phyloP scores from a whole-genome alignment of 495 filamentous ascomycete species.

The Podospora australis region DNA sequence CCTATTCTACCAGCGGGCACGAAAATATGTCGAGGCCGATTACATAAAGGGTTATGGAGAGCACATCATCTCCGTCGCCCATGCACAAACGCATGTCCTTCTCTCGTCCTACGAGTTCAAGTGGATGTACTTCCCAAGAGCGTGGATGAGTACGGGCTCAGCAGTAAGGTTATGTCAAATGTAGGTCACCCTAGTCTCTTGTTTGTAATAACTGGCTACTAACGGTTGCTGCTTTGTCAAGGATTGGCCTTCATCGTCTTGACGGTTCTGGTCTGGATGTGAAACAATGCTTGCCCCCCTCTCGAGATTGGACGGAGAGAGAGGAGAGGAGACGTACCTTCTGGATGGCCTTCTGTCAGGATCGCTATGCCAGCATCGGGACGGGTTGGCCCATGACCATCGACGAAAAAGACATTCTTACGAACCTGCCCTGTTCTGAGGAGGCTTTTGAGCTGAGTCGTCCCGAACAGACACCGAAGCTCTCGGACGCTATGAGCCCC shows the following conservation, averaged over 20 bases:
- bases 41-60: conserved; percentile 94
- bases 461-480: conserved; percentile 58
- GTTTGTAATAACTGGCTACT: background rate
- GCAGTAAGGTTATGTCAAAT: conserved; percentile 73
- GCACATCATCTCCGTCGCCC: conserved; percentile 69
- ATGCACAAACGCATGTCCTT: conserved; percentile 77
- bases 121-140: conserved; percentile 94
- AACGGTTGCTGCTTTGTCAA: no score
- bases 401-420: conserved; percentile 87
- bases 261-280: conserved; percentile 85
- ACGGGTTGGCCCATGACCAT: conserved; percentile 96
- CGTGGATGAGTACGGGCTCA: conserved; percentile 87
- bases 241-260: conserved; percentile 81
- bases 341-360: conserved; percentile 86
- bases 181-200: conserved; percentile 36
- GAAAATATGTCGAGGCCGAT: conserved; percentile 84
- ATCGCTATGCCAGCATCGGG: conserved; percentile 92
- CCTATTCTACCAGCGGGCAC: conserved; percentile 78
- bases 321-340: conserved; percentile 91
- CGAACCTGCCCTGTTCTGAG: conserved; percentile 76
- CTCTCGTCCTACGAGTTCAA: conserved; percentile 86
- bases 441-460: conserved; percentile 81
- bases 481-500: conserved; percentile 67
- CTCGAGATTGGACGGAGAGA: conserved; percentile 86
- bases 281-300: conserved; percentile 79